These are phyloP conservation scores for Dichotomopilus funicola DNA, from an alignment of 2,329 filamentous ascomycete species.

Conservation along the genomic window DNA sequence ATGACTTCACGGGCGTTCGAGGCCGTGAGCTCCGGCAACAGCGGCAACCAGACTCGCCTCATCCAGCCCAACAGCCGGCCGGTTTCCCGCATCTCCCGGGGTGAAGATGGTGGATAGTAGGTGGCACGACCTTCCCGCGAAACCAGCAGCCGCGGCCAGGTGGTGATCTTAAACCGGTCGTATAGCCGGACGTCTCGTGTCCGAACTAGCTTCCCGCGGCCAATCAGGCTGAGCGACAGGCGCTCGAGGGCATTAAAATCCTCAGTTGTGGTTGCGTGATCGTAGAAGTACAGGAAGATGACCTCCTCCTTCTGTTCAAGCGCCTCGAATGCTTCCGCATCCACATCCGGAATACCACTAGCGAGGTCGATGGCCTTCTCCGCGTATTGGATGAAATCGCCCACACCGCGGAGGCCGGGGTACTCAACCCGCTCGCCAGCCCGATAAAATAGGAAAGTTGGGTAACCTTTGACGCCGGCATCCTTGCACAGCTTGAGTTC, in stretches of 20 bases:
- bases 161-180: conserved; percentile 87
- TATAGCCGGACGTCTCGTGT: conserved; percentile 71
- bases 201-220: conserved; percentile 87
- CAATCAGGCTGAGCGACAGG: conserved; percentile 79
- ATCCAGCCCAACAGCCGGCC: conserved; percentile 82
- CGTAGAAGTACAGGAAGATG: conserved; percentile 96
- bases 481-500: conserved; percentile 90
- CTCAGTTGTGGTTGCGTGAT: conserved; percentile 86
- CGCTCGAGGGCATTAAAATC: conserved; percentile 86
- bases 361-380: conserved; percentile 77
- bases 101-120: conserved; percentile 82
- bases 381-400: conserved; percentile 81
- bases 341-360: conserved; percentile 72
- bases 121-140: conserved; percentile 82
- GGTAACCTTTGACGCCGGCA: conserved; percentile 70
- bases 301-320: conserved; percentile 92
- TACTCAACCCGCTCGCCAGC: conserved; percentile 91
- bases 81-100: conserved; percentile 86
- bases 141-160: conserved; percentile 89
- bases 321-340: conserved; percentile 66
- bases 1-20: conserved; percentile 92
- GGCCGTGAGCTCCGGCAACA: conserved; percentile 88
- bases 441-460: conserved; percentile 88
- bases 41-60: conserved; percentile 90
- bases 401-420: conserved; percentile 80